A percentile compares a stretch with the other conserved stretches of the same genome.
Conservation (phyloP, 768 basidiomycete species). For the Rhodosporidiobolus sp. region DNA sequence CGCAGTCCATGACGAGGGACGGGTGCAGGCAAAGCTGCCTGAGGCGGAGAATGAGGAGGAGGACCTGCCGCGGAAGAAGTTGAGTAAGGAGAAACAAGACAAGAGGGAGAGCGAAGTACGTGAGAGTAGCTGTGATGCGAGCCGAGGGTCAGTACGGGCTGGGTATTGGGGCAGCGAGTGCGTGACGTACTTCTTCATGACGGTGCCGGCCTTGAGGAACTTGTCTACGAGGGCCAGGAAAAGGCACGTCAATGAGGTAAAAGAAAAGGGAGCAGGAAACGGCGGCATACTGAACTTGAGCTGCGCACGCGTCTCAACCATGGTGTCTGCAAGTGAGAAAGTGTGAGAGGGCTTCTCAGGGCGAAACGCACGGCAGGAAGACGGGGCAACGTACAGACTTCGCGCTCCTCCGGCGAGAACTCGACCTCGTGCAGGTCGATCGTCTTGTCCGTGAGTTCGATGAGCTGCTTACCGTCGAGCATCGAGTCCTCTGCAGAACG, state of each 20-base stretch:
- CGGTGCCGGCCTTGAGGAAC: constrained; percentile 63
- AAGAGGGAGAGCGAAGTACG: neutral
- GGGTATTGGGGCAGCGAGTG: no score
- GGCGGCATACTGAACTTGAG: constrained; percentile 45
- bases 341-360: neutral
- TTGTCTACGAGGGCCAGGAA: constrained; percentile 45
- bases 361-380: constrained; percentile 50
- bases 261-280: neutral
- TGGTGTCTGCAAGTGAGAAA: constrained; percentile 45
- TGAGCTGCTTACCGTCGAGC: constrained; percentile 34
- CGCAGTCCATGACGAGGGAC: constrained; percentile 58
- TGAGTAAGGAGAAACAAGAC: neutral
- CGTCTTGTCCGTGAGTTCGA: constrained; percentile 17
- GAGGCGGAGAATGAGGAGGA: constrained; percentile 61
- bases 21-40: constrained; percentile 62
- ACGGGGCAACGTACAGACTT: constrained; percentile 18
- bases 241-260: neutral
- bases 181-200: constrained; percentile 64
- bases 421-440: constrained; percentile 39
- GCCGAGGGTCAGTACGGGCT: no score
- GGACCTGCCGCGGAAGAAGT: constrained; percentile 52
- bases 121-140: neutral
- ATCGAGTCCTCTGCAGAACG: constrained; percentile 12
- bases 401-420: constrained; percentile 49
- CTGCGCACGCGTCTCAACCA: constrained; percentile 45